These are phyloP conservation scores for Leccinum longicurvipes DNA, from an alignment of 768 basidiomycete species.

Conservation along the genomic window DNA sequence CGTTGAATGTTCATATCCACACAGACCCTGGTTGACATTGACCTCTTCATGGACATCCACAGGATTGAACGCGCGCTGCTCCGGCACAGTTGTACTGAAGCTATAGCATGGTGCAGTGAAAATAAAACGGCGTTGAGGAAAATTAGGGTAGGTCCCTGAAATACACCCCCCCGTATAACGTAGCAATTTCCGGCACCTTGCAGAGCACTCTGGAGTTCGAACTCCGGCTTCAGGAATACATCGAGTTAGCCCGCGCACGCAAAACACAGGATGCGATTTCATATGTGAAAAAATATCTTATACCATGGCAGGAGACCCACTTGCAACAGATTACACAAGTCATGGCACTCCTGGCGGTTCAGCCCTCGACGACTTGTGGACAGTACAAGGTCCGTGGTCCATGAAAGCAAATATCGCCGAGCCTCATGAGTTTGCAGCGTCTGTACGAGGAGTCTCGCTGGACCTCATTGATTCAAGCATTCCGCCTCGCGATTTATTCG, in stretches of 20 bases:
- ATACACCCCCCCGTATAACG: conserved; percentile 4
- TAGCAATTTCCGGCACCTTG: conserved; percentile 16
- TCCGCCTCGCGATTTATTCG: conserved; percentile 82
- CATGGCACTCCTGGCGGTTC: conserved; percentile 72
- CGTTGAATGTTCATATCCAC: conserved; percentile 15
- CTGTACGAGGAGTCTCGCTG: conserved; percentile 83
- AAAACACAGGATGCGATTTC: conserved; percentile 74
- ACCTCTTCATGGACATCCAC: conserved; percentile 85
- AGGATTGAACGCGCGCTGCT: conserved; percentile 81
- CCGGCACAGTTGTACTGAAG: conserved; percentile 79
- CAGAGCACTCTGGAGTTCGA: conserved; percentile 97
- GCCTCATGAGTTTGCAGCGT: conserved; percentile 45
- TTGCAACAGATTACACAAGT: conserved; percentile 72
- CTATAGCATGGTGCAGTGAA: conserved; percentile 94
- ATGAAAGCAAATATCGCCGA: not conserved
- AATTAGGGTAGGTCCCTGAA: conserved; percentile 58
- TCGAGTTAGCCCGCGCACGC: conserved; percentile 76
- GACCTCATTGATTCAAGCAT: conserved; percentile 67
- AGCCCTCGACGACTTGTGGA: conserved; percentile 64
- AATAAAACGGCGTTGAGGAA: conserved; percentile 91
- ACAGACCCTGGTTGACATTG: conserved; percentile 85
- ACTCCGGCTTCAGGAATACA: conserved; percentile 92
- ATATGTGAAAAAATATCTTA: conserved; percentile 78
- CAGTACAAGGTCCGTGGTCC: conserved; percentile 69
- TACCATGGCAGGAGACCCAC: conserved; percentile 82